Evolutionary conservation across 2,329 filamentous ascomycete genomes (phyloP), one percentile per base, ranked within the genome.

Genomic region (Neurospora sp.): DNA sequence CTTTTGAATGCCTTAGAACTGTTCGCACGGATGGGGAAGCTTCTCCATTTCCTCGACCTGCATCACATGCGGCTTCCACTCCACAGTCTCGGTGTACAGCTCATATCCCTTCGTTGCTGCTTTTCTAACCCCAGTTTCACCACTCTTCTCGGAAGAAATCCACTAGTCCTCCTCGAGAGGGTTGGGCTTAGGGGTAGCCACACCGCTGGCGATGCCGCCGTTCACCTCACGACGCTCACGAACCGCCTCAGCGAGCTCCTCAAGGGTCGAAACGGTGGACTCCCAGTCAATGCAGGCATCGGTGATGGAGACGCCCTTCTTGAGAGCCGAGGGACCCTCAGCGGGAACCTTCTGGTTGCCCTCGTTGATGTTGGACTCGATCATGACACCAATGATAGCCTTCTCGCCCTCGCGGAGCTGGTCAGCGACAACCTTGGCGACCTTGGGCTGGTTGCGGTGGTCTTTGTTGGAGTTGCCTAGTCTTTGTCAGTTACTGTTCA

Each of bases 211-310:
- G 58, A 78, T 76, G 69, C 79, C 80, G 43, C 79, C 79, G 75
- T 82, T 84, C 58, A 82, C 70, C 76, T 88, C 84, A 76, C 96
- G 88, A 76, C 95, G 88, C 73, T 88, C 87, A 68, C 92, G 88
- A 68, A 98, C 91, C 42, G 93, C 92, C n/a, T 89, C 88, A 6
- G 96, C 94, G 38, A 98, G 86, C 75, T 95, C 87, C 80, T 97
- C 91, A 33, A 98, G 86, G 0, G 96, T 92, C 1, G 87, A 83
- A 58, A 96, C 88, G 1, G 94, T 97, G 68, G 84, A 86, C 15
- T 97, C 92, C 95, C 95, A 97, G 84, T 92, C 85, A 78, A 99
- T 97, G 83, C 95, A 99, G 70, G 94, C 95, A 80, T 97, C 94
- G 0, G 94, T 97, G 82, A 97, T 97, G 81, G 91, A 95, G 77